A percentile compares a stretch with the other conserved stretches of the same genome.
Evolutionary conservation across 2,329 filamentous ascomycete genomes (phyloP).

Genomic region (Monilinia polystroma): DNA sequence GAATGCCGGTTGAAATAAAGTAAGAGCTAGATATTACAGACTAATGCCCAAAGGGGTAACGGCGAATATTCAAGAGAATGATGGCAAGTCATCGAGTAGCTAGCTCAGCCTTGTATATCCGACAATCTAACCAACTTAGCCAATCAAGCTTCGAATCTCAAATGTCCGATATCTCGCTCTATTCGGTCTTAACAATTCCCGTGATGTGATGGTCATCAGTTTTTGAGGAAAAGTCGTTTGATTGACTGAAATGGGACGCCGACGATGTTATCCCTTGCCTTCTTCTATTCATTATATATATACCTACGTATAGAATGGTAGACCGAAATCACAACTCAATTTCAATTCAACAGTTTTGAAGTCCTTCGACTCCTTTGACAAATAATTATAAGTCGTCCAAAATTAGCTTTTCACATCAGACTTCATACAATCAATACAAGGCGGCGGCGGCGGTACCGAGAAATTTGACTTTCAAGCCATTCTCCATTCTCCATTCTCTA

Average conservation of each 20-base stretch:
- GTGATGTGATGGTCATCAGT: neutral
- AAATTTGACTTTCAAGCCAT: too few relatives aligned
- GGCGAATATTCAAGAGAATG: too few relatives aligned
- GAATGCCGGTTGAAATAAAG: neutral
- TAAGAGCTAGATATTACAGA: neutral
- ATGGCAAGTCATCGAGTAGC: neutral
- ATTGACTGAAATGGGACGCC: neutral
- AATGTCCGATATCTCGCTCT: neutral
- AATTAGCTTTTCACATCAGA: neutral
- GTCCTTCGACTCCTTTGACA: neutral
- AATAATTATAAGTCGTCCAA: neutral
- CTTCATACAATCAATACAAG: neutral
- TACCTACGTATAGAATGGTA: neutral
- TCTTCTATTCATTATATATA: neutral
- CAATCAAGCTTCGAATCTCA: neutral
- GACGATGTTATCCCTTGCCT: neutral
- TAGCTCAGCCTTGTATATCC: too few relatives aligned
- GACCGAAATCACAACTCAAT: neutral
- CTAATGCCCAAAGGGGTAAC: neutral
- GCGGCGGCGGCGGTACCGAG: too few relatives aligned
- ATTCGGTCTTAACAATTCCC: conserved; percentile 5
- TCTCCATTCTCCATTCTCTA: too few relatives aligned
- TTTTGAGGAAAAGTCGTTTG: neutral
- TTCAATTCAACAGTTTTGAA: neutral
- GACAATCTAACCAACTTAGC: neutral